phyloP scores from a whole-genome alignment of 176 grass and related monocot species.

The Paspalum notatum region DNA sequence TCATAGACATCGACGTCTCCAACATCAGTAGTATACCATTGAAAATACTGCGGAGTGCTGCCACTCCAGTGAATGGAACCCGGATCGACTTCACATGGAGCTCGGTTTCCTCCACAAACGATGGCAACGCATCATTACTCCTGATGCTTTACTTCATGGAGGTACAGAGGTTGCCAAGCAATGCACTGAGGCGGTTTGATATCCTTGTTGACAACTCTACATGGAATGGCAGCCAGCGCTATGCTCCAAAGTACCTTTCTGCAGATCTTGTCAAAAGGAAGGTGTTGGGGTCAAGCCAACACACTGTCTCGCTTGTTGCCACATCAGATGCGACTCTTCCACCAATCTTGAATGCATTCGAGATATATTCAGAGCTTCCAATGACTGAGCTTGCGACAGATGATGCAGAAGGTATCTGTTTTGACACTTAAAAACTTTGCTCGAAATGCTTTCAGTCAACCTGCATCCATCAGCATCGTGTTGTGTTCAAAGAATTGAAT shows the following conservation, averaged over 20 bases:
- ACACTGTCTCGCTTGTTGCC: slow-evolving; percentile 37
- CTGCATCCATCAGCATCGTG: background rate
- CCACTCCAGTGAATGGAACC: slow-evolving; percentile 36
- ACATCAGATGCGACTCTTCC: slow-evolving; percentile 37
- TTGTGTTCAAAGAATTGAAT: background rate
- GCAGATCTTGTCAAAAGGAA: slow-evolving; percentile 28
- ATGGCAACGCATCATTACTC: slow-evolving; percentile 27
- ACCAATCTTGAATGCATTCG: slow-evolving; percentile 45
- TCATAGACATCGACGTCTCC: background rate
- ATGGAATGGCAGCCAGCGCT: background rate
- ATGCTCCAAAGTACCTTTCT: slow-evolving; percentile 32
- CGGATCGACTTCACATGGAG: slow-evolving; percentile 39
- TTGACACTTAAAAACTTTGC: background rate
- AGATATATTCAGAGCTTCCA: slow-evolving; percentile 36
- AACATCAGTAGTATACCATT: background rate
- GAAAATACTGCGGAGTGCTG: slow-evolving; percentile 36
- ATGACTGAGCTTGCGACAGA: slow-evolving; percentile 22
- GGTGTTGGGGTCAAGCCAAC: background rate
- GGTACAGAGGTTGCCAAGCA: background rate
- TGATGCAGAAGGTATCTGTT: slow-evolving; percentile 25
- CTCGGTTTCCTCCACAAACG: background rate
- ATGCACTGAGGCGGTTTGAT: slow-evolving; percentile 25
- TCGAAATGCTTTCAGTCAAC: background rate
- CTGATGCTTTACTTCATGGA: slow-evolving; percentile 55
- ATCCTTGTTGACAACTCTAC: slow-evolving; percentile 4